Conservation (phyloP, 179 eudicot genomes). For the Patellifolia procumbens region DNA sequence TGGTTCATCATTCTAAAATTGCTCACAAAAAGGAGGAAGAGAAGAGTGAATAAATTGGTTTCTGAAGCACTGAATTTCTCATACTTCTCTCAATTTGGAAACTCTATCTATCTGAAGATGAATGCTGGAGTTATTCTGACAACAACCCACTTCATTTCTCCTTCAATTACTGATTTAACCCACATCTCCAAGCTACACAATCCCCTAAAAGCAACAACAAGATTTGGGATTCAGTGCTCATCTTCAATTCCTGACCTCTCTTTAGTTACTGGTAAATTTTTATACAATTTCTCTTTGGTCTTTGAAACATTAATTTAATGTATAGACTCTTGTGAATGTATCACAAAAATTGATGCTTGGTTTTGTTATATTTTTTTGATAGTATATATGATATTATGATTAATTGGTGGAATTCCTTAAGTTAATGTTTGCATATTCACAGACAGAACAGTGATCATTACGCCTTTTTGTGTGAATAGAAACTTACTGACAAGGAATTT, state of each 20-base stretch:
- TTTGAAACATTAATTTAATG: not conserved
- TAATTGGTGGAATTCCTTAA: no score
- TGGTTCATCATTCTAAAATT: no score
- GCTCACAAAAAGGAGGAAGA: no score
- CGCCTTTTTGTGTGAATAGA: no score
- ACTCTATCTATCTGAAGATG: not conserved
- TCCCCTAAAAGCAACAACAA: conserved; percentile 11
- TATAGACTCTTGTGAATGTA: not conserved
- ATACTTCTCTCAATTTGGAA: not conserved
- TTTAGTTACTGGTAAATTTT: conserved; percentile 21
- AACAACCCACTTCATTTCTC: conserved; percentile 20
- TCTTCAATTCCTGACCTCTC: conserved; percentile 28
- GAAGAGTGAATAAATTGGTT: not conserved
- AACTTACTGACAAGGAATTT: no score
- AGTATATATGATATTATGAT: no score
- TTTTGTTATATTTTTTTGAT: not conserved
- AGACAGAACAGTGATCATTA: no score
- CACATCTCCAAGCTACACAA: conserved; percentile 11
- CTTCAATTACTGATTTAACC: conserved; percentile 12
- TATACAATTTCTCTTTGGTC: not conserved
- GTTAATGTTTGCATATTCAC: no score
- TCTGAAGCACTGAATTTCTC: not conserved
- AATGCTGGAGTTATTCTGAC: conserved; percentile 20
- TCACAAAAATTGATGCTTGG: not conserved
- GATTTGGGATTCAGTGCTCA: conserved; percentile 25